Evolutionary conservation across 768 basidiomycete species (phyloP).

Genomic region (Mycena rosella): DNA sequence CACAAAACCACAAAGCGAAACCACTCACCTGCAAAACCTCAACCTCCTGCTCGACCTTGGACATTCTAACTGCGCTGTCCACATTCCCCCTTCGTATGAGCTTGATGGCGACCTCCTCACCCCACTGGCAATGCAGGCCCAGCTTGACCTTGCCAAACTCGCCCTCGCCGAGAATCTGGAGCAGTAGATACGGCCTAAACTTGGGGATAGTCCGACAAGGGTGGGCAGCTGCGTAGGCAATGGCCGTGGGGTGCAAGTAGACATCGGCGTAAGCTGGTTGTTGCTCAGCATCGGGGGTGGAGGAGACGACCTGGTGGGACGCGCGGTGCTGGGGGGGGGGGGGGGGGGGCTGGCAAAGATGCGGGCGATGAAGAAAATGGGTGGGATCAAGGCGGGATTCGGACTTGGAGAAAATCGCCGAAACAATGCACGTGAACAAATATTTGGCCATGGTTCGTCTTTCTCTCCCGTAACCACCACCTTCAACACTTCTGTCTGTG

Average conservation of each 20-base stretch:
- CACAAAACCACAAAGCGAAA: not conserved
- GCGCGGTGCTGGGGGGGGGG: constrained; percentile 38
- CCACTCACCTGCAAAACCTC: constrained; percentile 90
- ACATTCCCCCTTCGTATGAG: constrained; percentile 94
- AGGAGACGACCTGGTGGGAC: constrained; percentile 51
- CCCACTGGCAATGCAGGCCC: constrained; percentile 93
- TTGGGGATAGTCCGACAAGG: constrained; percentile 89
- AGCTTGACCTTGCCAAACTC: constrained; percentile 99
- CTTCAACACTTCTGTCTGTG: no score
- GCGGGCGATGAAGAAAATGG: constrained; percentile 12
- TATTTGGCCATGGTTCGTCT: no score
- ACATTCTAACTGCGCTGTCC: constrained; percentile 87
- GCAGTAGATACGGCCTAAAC: constrained; percentile 95
- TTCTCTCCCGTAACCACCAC: no score
- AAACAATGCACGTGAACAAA: no score
- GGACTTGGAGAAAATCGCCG: no score
- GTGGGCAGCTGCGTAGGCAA: constrained; percentile 86
- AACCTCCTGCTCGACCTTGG: constrained; percentile 97
- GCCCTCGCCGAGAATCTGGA: constrained; percentile 97
- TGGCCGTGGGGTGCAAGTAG: constrained; percentile 86
- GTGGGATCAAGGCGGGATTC: no score
- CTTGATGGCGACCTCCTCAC: constrained; percentile 99
- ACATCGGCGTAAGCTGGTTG: constrained; percentile 72
- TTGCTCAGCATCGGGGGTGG: constrained; percentile 17
- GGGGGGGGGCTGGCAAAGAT: constrained; percentile 3